Evolutionary conservation across 495 filamentous ascomycete genomes (phyloP), one percentile per base, ranked within the genome.

Genomic region (Annulohypoxylon stygium): DNA sequence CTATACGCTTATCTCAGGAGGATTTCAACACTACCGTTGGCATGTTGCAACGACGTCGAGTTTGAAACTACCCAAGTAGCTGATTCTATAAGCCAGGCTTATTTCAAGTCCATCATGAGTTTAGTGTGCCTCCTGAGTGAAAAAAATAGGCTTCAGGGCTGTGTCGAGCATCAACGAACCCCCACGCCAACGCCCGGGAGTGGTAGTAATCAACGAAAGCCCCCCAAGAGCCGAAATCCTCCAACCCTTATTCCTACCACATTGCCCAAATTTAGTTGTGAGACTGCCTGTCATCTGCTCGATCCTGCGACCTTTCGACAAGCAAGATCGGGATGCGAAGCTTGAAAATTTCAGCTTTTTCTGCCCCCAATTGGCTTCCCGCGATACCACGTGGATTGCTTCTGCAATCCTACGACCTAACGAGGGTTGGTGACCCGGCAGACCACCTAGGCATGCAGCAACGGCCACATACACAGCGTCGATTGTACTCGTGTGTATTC

Each of bases 331-430:
- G 67, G 50, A 45, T 48, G 26, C 57, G 50, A 69, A 45, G 41
- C 59, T 47, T 65, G 50, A 14, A 23, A 54, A 43, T 53, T n/a
- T 61, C 48, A 45, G 33, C 39, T 33, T 67, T 67, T 57, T 60
- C 37, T 64, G 36, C 67, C 59, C 62, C 67, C 67, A 59, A 70
- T 64, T 64, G 41, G 71, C 62, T 37, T 59, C 57, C 61, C 50
- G 34, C 53, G 26, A 60, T 58, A 61, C 67, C 67, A 75, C 72
- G 67, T 75, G 72, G 72, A 68, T 65, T 71, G 45, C 34, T 59
- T 71, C 53, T 69, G 64, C 67, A n/a, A 64, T 75, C 72, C 67
- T 65, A 64, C 67, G 54, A 61, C 54, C 39, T 48, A n/a, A 53
- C 20, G 60, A 54, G 48, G 59, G 67, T 30, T 30, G 30, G 55